Evolutionary conservation across 352 stramenopile genomes (phyloP).

Genomic region (Phytopythium chamaehyphon): DNA sequence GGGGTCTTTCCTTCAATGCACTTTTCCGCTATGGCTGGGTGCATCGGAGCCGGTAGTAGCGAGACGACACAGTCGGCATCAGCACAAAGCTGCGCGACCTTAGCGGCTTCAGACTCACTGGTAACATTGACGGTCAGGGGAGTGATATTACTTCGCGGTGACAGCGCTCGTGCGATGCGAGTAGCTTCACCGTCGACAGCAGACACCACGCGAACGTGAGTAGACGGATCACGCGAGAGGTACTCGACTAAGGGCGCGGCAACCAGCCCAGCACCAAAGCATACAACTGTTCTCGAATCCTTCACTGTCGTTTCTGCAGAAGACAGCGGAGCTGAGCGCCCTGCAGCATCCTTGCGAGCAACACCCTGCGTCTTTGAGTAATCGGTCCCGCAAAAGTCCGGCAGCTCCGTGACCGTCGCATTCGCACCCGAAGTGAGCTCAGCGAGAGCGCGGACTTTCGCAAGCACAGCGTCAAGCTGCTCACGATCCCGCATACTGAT

Average conservation of each 20-base stretch:
- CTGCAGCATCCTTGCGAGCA: slow-evolving; percentile 52
- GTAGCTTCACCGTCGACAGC: slow-evolving; percentile 68
- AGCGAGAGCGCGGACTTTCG: slow-evolving; percentile 82
- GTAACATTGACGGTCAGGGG: slow-evolving; percentile 79
- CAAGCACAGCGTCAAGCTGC: slow-evolving; percentile 81
- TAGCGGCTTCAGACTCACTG: slow-evolving; percentile 36
- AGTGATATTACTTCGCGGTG: slow-evolving; percentile 49
- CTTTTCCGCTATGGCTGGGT: slow-evolving; percentile 83
- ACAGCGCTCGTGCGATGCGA: slow-evolving; percentile 64
- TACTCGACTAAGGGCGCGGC: slow-evolving; percentile 85
- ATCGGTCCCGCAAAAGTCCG: slow-evolving; percentile 70
- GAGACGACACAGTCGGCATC: slow-evolving; percentile 92
- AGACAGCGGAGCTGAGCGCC: slow-evolving; percentile 7
- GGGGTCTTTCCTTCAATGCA: slow-evolving; percentile 86
- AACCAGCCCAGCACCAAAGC: slow-evolving; percentile 84
- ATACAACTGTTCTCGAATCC: slow-evolving; percentile 75
- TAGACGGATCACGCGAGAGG: slow-evolving; percentile 62
- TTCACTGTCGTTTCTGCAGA: slow-evolving; percentile 36
- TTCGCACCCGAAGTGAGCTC: slow-evolving; percentile 83
- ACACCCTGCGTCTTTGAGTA: slow-evolving; percentile 65
- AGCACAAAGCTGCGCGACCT: slow-evolving; percentile 61
- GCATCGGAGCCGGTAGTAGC: slow-evolving; percentile 92
- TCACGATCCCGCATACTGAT: slow-evolving; percentile 71
- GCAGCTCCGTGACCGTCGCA: slow-evolving; percentile 78
- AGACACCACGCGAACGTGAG: slow-evolving; percentile 75